Evolutionary conservation across 2,329 filamentous ascomycete species (phyloP), one percentile per base, ranked within the genome.

Genomic region (Exserohilum turcica): DNA sequence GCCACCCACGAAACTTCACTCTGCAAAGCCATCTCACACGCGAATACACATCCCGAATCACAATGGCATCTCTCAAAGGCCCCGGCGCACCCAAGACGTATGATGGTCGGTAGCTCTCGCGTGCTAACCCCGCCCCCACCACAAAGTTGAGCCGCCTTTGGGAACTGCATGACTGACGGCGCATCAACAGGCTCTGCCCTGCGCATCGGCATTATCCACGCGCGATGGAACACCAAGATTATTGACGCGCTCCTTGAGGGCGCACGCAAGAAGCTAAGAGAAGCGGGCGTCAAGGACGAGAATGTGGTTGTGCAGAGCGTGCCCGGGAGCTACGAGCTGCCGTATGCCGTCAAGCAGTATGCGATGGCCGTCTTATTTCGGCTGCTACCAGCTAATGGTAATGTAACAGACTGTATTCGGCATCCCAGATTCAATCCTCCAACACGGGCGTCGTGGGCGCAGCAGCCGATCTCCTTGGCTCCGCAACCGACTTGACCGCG

Each of bases 181-280:
- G 16, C 12, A 18, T n/a, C 10, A 13, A 5, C 44, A 81, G 79
- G 79, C 63, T 78, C 77, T 8, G 81, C 80, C 69, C 85, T 99
- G 60, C 91, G 94, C 72, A 88, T 99, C 73, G 93, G 90, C 72
- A 97, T 99, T 72, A 85, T 99, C 54, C 94, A 97, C 79, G 93
- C 93, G 54, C 87, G 94, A 68, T 99, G 94, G 94, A 99, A 99
- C 80, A 83, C 82, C 61, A 84, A 83, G 63, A 91, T 99, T 73
- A 96, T 97, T 76, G 86, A 90, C 54, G 86, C 91, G 47, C 86
- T 99, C 52, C 83, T 99, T 56, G 80, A 84, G 46, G 94, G 94
- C 61, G 86, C 90, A 39, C 90, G 88, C 77, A 87, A 88, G 66
- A 88, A 88, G 71, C 86, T 99, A 50, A 79, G 88, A 29, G 84